phyloP scores from a whole-genome alignment of 2,329 filamentous ascomycete genomes.

The Aspergillus jensenii region DNA sequence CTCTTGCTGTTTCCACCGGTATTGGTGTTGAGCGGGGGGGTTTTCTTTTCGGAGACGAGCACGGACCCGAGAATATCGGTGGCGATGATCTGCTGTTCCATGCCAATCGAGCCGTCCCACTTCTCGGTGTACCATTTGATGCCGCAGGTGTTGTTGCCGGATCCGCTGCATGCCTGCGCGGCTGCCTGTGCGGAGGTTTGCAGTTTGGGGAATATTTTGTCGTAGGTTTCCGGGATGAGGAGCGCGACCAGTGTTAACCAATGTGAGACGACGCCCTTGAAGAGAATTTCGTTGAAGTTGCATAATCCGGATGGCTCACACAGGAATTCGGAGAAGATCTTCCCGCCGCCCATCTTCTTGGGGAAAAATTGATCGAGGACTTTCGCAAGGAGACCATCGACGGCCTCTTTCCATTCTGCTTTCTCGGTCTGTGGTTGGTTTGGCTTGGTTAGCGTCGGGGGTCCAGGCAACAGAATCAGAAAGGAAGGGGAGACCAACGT shows the following conservation, averaged over 20 bases:
- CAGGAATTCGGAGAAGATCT: constrained; percentile 57
- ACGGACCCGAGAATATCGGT: constrained; percentile 64
- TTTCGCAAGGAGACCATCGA: constrained; percentile 57
- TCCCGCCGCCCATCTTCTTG: constrained; percentile 44
- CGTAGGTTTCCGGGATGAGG: constrained; percentile 60
- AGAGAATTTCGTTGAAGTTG: constrained; percentile 69
- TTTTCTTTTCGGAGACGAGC: constrained; percentile 48
- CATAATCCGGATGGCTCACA: constrained; percentile 65
- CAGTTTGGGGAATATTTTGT: constrained; percentile 59
- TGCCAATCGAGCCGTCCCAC: constrained; percentile 61
- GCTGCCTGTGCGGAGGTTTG: constrained; percentile 60
- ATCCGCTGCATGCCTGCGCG: constrained; percentile 61
- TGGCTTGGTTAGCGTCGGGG: constrained; percentile 14
- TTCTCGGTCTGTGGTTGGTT: constrained; percentile 32
- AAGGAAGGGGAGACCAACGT: constrained; percentile 30
- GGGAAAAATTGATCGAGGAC: constrained; percentile 54
- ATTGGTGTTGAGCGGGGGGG: constrained; percentile 34
- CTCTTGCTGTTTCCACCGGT: constrained; percentile 57
- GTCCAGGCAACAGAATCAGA: not conserved
- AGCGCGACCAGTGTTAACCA: constrained; percentile 64
- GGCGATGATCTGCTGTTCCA: constrained; percentile 69
- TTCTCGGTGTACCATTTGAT: constrained; percentile 59
- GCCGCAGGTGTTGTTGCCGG: constrained; percentile 61
- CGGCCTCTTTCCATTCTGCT: constrained; percentile 55
- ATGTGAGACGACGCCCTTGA: constrained; percentile 69